phyloP scores from a whole-genome alignment of 371 early-diverging fungal species.

The Dinochytrium kinnereticum region DNA sequence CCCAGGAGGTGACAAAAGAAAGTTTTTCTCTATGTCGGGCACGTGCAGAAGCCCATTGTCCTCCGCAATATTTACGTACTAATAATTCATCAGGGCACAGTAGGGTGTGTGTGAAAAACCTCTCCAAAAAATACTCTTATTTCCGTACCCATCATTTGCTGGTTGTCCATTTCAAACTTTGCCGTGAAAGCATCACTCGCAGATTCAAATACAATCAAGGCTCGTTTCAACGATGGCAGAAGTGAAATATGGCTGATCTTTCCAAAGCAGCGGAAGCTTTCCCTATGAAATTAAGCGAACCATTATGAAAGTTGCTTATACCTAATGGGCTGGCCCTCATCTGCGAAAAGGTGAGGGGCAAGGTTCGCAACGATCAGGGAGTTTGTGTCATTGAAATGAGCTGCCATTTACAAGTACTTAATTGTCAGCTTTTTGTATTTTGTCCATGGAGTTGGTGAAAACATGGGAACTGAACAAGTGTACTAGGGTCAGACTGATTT shows the following conservation, averaged over 20 bases:
- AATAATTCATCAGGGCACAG: not conserved
- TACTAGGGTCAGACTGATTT: too few species aligned
- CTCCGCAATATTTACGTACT: not conserved
- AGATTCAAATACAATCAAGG: not conserved
- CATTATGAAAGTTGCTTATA: too few species aligned
- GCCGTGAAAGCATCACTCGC: not conserved
- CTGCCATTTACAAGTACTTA: not conserved
- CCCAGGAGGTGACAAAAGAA: constrained; percentile 58
- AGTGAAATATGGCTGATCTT: not conserved
- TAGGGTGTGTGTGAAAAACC: not conserved
- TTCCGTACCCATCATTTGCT: not conserved
- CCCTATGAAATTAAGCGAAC: not conserved
- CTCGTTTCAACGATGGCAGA: constrained; percentile 1
- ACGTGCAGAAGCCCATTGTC: constrained; percentile 37
- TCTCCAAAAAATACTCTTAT: not conserved
- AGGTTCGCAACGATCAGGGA: not conserved
- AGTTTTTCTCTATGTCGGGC: constrained; percentile 50
- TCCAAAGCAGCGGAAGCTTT: not conserved
- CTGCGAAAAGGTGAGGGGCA: too few species aligned
- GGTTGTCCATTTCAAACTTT: not conserved
- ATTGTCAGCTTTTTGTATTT: too few species aligned
- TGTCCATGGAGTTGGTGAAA: too few species aligned
- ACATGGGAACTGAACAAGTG: too few species aligned
- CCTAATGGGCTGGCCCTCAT: too few species aligned
- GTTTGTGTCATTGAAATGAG: not conserved